Base-by-base conservation (phyloP, 306 rosid species). In the Inga oerstediana region DNA sequence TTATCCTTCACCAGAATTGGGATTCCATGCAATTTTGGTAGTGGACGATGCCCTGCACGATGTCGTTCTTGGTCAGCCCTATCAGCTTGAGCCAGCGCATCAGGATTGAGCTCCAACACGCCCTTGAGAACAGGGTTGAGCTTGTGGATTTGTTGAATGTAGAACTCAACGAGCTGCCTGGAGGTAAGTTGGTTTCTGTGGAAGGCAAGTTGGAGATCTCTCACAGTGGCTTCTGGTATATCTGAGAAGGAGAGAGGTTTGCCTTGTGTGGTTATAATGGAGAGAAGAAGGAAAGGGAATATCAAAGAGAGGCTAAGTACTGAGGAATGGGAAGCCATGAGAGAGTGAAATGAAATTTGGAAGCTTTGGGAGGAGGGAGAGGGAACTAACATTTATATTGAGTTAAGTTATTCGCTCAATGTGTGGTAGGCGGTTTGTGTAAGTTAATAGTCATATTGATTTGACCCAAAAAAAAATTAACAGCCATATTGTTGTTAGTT, bases 1-100 rank as follows among this genome's bases (percentile, higher is more conserved):
- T 74, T 93, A 17, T 93, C 97, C 82, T 93, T 93, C 10, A 93
- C 12, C 83, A 91, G 80, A 73, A 90, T 75, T 0, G 96, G 97
- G 45, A 93, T 89, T 13, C 97, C 97, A 79, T 93, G 92, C 49
- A 93, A 56, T 12, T 27, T 19, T 30, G 90, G 30, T 44, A 87
- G 66, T 17, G 86, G 22, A 1, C 41, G 43, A 5, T 39, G 43
- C 14, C 76, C 44, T 17, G 27, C 51, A 10, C 56, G 75, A 71
- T 20, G 35, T 71, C 93, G 81, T 74, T 86, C 85, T 0, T 19
- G 41, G 56, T 90, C 94, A 39, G 94, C 94, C 54, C 14, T 75
- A 22, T 88, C 90, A 13, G 94, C 97, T 59, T 69, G 82, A 45
- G 87, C 65, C 2, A 85, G 68, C 6, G 89, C 95, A 74, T 91